Evolutionary conservation across 768 basidiomycete species (phyloP).

Genomic region (Neoboletus subvelutipes): DNA sequence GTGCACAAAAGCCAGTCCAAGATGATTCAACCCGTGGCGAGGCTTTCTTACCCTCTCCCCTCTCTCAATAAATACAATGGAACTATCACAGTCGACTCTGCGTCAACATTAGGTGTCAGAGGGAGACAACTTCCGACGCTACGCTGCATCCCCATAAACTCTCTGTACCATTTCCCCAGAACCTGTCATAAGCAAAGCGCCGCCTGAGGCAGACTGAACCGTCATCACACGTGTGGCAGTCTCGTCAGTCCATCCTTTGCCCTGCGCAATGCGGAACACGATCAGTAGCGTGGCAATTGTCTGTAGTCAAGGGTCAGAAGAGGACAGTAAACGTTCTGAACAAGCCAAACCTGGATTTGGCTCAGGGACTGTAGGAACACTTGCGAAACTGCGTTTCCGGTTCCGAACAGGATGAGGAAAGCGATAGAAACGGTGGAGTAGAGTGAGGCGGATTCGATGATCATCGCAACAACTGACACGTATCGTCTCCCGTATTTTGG

Average conservation of each 20-base stretch:
- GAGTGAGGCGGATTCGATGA: slow-evolving; percentile 35
- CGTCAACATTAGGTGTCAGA: background rate
- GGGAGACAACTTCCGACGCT: background rate
- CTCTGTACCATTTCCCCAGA: background rate
- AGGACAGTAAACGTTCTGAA: no score
- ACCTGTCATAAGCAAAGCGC: background rate
- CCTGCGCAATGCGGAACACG: slow-evolving; percentile 9
- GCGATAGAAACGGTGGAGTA: slow-evolving; percentile 29
- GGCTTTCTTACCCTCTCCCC: no score
- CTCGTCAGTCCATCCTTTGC: slow-evolving; percentile 8
- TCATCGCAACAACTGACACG: slow-evolving; percentile 33
- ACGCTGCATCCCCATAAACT: background rate
- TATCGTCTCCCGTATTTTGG: slow-evolving; percentile 25
- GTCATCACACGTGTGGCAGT: slow-evolving; percentile 3
- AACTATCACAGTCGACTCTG: no score
- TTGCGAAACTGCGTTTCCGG: slow-evolving; percentile 23
- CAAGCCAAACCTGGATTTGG: slow-evolving; percentile 26
- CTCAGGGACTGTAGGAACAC: slow-evolving; percentile 30
- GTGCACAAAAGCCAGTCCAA: background rate
- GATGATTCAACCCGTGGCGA: background rate
- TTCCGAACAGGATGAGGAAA: slow-evolving; percentile 30
- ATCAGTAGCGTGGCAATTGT: slow-evolving; percentile 1
- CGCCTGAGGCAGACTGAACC: background rate
- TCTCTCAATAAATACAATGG: background rate
- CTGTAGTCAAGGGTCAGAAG: background rate